Base-by-base conservation (phyloP, 768 basidiomycete genomes). In the Mycena capillaripes region DNA sequence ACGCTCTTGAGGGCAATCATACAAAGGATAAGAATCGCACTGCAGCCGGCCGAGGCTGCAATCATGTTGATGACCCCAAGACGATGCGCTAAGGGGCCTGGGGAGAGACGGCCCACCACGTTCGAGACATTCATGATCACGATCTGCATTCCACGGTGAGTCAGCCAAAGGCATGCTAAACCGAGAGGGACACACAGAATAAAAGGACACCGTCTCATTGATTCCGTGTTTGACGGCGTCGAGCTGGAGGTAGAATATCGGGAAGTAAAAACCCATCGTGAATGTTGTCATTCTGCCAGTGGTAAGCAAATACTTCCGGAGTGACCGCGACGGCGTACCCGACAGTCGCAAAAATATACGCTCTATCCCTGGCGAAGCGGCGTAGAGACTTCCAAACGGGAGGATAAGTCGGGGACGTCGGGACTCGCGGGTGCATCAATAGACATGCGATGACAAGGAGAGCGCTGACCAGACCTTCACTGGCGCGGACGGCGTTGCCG, bases 381-480 rank as follows among this genome's bases (percentile, higher is more conserved):
- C 40, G 38, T 10, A 75, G 25, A 6, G 59, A 74, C 3, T 40
- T 70, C 40, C 55, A 66, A n/a, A 74, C 19, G 9, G 42, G n/a
- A 17, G 63, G 56, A 17, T 40, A 42, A 27, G 66, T 61, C 46
- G 78, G 77, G 6, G 81, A 78, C 4, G 86, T 82, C 0, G 81
- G 78, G 0, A 83, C 56, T 29, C 84, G 83, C 7, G 87, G 79
- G 44, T 80, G 77, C 80, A 88, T 84, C 55, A 85, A 72, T 7
- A 83, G 23, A 71, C 84, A 82, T 0, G 85, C 86, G 48, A 85
- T 73, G 32, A 84, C 30, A 53, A 89, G 76, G 19, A 85, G 72
- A 2, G 77, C 87, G 12, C 81, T 77, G 40, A 85, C 75, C 32
- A 89, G 72, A 40, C 73, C 83, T 0, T 85, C 87, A 62, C 82